phyloP scores from a whole-genome alignment of 148 eudicot species.

The Dysphania ambrosioides region DNA sequence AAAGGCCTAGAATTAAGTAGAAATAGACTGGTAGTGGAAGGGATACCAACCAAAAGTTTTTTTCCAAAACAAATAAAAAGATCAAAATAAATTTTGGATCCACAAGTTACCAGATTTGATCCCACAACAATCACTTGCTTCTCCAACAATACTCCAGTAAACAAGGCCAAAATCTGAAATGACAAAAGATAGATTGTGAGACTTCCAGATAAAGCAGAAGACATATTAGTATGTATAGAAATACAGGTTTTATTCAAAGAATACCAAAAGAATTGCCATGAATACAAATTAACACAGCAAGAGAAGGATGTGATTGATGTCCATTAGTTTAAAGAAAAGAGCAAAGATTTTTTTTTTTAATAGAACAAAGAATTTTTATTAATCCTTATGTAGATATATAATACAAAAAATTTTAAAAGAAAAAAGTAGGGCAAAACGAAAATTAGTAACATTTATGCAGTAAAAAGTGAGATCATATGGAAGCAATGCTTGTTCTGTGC shows the following conservation, averaged over 20 bases:
- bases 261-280: neutral
- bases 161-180: constrained; percentile 67
- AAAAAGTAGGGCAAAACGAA: neutral
- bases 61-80: neutral
- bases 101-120: constrained; percentile 69
- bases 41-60: neutral
- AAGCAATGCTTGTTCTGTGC: neutral
- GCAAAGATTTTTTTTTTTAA: neutral
- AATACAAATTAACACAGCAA: too few species aligned
- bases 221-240: neutral
- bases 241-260: neutral
- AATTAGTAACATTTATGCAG: neutral
- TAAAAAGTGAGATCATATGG: neutral
- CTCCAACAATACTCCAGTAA: constrained; percentile 85
- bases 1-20: neutral
- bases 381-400: too few species aligned
- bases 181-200: constrained; percentile 1
- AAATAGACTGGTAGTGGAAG: too few species aligned
- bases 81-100: neutral
- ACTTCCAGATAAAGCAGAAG: neutral
- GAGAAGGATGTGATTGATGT: neutral
- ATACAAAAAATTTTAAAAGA: neutral
- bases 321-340: neutral
- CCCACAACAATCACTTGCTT: constrained; percentile 77
- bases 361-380: neutral